A percentile compares a stretch with the other conserved stretches of the same genome.
These are phyloP conservation scores for Amesomyces nigricolor DNA, from an alignment of 2,329 filamentous ascomycete species.

Conservation along the genomic window DNA sequence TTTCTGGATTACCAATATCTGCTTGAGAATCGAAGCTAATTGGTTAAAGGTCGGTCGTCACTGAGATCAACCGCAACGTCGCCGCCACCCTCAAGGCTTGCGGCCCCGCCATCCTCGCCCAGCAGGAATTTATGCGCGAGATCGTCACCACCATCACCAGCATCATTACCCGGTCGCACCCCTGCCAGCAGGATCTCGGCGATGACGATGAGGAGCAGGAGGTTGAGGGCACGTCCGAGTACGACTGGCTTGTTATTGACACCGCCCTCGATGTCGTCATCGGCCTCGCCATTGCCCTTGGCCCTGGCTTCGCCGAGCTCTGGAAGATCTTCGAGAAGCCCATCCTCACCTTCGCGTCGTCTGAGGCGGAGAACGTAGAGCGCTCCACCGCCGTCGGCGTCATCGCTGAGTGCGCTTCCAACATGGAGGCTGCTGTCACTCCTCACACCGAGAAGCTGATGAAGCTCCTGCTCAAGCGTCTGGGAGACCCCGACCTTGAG, in stretches of 20 bases:
- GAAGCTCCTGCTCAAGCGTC: constrained; percentile 75
- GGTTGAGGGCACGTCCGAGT: constrained; percentile 82
- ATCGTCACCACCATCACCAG: constrained; percentile 68
- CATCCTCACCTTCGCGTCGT: constrained; percentile 79
- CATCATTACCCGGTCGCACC: constrained; percentile 84
- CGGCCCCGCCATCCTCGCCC: constrained; percentile 76
- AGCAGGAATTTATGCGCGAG: constrained; percentile 67
- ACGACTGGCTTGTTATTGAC: constrained; percentile 95
- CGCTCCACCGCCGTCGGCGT: constrained; percentile 86
- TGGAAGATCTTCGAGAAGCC: constrained; percentile 97
- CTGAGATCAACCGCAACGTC: constrained; percentile 91
- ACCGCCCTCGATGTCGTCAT: constrained; percentile 88
- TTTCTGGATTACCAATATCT: constrained; percentile 25
- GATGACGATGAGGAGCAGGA: constrained; percentile 72
- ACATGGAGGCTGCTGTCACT: constrained; percentile 76
- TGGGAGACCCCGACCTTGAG: constrained; percentile 84
- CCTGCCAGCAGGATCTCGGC: constrained; percentile 85
- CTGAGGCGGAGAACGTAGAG: constrained; percentile 72
- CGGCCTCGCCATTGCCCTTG: constrained; percentile 76
- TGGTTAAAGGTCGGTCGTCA: constrained; percentile 65
- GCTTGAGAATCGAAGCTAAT: constrained; percentile 36
- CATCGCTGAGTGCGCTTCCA: constrained; percentile 82
- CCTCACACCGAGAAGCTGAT: constrained; percentile 73
- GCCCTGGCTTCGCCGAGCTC: constrained; percentile 72
- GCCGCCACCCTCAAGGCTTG: constrained; percentile 86